Base-by-base conservation (phyloP, 441 rosid species). In the Jatropha multifida region DNA sequence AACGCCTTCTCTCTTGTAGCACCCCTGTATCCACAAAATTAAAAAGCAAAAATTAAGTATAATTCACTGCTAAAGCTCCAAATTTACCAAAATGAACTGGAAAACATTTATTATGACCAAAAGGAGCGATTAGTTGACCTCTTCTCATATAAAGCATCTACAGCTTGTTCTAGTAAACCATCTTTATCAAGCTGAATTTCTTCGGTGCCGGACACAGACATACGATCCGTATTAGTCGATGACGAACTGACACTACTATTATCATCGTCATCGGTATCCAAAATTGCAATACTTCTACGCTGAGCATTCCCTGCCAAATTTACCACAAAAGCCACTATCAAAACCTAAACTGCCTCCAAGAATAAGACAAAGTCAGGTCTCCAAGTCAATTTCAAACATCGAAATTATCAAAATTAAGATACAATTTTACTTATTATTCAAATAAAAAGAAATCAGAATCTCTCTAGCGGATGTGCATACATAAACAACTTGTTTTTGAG, bases 1-100 rank as follows among this genome's bases (percentile, higher is more conserved):
- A 96, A 75, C 73, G 99, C 98, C 78, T 80, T 88, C 88, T 94
- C 99, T 82, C 97, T 88, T 0, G 96, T 92, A 20, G 98, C 79
- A 76, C 94, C 88, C 91, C 99, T 96, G 55, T 48, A 83, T n/a
- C 72, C 79, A 55, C 18, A 71, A 56, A 54, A 27, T 15, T 71
- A 69, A 58, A 4, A 32, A 52, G 15, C 68, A 40, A 61, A 49
- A 55, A 69, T 71, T 67, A 32, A 78, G 65, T 40, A 41, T 26
- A 32, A 63, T 20, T 26, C 18, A 68, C 32, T 37, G 44, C 4
- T 9, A 56, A 17, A 32, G 20, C 37, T 18, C 49, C 54, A 15
- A 80, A 52, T 38, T 54, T 60, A 40, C 52, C 58, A 78, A 44
- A 32, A 64, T 42, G 14, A 27, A 8, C 38, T 40, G 26, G n/a